A percentile compares a stretch with the other conserved stretches of the same genome.
Evolutionary conservation across 495 filamentous ascomycete genomes (phyloP).

Genomic region (Penicillium atrosanguineum): DNA sequence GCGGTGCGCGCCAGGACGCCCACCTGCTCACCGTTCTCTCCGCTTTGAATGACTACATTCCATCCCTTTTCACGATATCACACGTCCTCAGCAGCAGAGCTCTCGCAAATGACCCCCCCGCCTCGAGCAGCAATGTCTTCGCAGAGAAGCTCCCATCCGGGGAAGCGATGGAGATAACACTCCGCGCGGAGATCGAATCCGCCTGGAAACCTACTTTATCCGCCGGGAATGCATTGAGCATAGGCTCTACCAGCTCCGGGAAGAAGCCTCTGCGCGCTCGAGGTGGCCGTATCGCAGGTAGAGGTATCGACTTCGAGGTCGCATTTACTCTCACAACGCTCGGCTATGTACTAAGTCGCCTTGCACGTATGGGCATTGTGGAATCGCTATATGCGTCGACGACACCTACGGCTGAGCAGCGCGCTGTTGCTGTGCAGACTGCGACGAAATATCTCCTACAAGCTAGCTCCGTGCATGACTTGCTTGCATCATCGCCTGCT

Average conservation of each 20-base stretch:
- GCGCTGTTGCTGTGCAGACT: slow-evolving; percentile 64
- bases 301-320: slow-evolving; percentile 79
- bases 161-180: slow-evolving; percentile 62
- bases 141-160: slow-evolving; percentile 19
- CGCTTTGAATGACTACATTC: slow-evolving; percentile 69
- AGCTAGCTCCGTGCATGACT: slow-evolving; percentile 72
- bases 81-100: slow-evolving; percentile 55
- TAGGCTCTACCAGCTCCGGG: background rate
- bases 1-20: slow-evolving; percentile 54
- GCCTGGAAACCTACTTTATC: slow-evolving; percentile 85
- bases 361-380: slow-evolving; percentile 61
- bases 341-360: slow-evolving; percentile 66
- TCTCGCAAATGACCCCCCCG: slow-evolving; percentile 13
- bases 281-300: slow-evolving; percentile 58
- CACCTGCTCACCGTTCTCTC: slow-evolving; percentile 66
- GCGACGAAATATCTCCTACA: slow-evolving; percentile 77
- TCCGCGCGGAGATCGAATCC: slow-evolving; percentile 55
- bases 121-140: background rate
- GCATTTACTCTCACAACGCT: slow-evolving; percentile 74
- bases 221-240: slow-evolving; percentile 26
- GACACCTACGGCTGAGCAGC: slow-evolving; percentile 61
- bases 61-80: slow-evolving; percentile 74
- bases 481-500: slow-evolving; percentile 50
- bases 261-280: slow-evolving; percentile 7
- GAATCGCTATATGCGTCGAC: slow-evolving; percentile 53